phyloP scores from a whole-genome alignment of 495 filamentous ascomycete species.

The Hypoxylon rickii region DNA sequence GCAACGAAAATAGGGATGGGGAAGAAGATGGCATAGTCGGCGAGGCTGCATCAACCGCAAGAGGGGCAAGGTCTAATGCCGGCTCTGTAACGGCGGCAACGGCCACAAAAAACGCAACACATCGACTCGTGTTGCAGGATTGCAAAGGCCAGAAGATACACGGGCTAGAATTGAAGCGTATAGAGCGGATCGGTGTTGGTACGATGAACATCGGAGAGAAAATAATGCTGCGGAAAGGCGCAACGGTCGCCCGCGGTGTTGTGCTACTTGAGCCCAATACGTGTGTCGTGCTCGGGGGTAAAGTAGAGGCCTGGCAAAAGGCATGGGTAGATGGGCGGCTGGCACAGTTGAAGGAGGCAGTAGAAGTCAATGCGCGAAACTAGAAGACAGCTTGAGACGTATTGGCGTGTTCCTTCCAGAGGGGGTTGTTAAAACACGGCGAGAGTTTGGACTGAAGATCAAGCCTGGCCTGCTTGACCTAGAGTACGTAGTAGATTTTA shows the following conservation, averaged over 20 bases:
- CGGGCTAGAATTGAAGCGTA: constrained; percentile 70
- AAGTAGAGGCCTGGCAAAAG: constrained; percentile 79
- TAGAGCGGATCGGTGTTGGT: constrained; percentile 67
- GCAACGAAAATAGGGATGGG: constrained; percentile 34
- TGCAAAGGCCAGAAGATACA: constrained; percentile 68
- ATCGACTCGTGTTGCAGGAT: constrained; percentile 85
- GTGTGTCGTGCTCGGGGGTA: constrained; percentile 76
- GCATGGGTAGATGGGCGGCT: constrained; percentile 77
- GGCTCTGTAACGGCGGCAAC: constrained; percentile 16
- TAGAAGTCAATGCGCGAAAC: constrained; percentile 44
- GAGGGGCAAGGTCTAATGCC: constrained; percentile 31
- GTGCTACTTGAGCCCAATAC: constrained; percentile 70
- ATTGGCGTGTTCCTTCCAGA: too few relatives aligned
- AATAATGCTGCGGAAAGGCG: constrained; percentile 66
- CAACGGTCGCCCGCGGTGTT: constrained; percentile 73
- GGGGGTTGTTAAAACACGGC: too few relatives aligned
- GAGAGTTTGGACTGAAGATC: too few relatives aligned
- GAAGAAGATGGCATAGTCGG: constrained; percentile 2
- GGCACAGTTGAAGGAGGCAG: constrained; percentile 64
- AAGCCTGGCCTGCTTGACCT: too few relatives aligned
- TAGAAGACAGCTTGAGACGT: too few relatives aligned
- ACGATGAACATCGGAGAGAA: constrained; percentile 80
- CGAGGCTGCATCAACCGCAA: constrained; percentile 11
- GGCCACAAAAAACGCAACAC: constrained; percentile 59
- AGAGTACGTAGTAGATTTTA: too few relatives aligned